Evolutionary conservation across 106 monocot species (phyloP), one percentile per base, ranked within the genome.

Genomic region (Dendrobium nobile): DNA sequence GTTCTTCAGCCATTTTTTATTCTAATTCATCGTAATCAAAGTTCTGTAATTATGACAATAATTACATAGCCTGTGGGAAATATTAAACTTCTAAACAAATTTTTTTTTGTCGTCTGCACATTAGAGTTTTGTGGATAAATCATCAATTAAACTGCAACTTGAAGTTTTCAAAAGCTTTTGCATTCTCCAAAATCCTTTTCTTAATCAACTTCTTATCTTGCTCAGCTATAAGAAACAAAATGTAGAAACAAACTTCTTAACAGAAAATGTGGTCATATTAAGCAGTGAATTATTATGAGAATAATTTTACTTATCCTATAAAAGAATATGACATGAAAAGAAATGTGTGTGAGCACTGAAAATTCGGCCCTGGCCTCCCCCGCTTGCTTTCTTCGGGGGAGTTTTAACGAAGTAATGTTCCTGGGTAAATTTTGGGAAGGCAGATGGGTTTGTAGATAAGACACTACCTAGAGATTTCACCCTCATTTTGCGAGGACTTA

Each of bases 121-220:
- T 7, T 95, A 86, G 24, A 95, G 79, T 80, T 91, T 93, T 85
- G 67, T 78, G 77, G 91, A 87, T 67, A 88, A 76, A n/a, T 85
- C 83, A 75, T 88, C 75, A 43, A 95, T n/a, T n/a, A n/a, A n/a
- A 27, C 59, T 87, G 87, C 56, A 78, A 83, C 6, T 87, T 79
- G 37, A 95, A 83, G 48, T 90, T 88, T 87, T 91, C 95, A 48
- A 99, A 78, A 75, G 73, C 82, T 85, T 91, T 93, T 17, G 86
- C 88, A 79, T 87, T 88, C 26, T 88, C 75, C 19, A 77, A 58
- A n/a, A n/a, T n/a, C 84, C 81, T 99, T 81, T 85, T 88, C 67
- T 93, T 90, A 79, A 93, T 87, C 22, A 84, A 83, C 67, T 86
- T 99, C 83, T 90, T 93, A 85, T 93, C 95, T 77, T 93, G 88